These are phyloP conservation scores for Eutrema salsugineum DNA, from an alignment of 441 rosid genomes.

Conservation along the genomic window DNA sequence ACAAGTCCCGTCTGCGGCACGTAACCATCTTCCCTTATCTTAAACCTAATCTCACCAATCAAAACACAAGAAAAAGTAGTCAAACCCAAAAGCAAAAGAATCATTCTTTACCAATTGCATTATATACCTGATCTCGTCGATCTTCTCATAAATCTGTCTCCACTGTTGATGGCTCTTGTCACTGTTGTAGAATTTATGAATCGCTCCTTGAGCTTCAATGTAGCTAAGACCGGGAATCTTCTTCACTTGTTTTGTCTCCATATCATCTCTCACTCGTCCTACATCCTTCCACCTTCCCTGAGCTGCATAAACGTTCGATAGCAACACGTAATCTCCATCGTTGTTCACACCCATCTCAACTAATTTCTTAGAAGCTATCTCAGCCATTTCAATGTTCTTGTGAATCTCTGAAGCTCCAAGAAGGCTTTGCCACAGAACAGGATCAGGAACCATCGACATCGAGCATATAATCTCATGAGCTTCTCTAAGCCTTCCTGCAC, in stretches of 20 bases:
- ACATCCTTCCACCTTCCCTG: constrained; percentile 78
- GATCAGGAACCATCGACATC: constrained; percentile 60
- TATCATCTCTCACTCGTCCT: constrained; percentile 65
- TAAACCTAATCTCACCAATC: constrained; percentile 57
- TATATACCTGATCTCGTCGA: constrained; percentile 62
- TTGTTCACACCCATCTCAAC: constrained; percentile 69
- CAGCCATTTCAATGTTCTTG: constrained; percentile 71
- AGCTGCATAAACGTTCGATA: constrained; percentile 80
- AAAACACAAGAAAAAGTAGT: neutral
- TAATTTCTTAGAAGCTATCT: constrained; percentile 55
- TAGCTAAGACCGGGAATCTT: constrained; percentile 82
- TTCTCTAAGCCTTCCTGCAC: constrained; percentile 69
- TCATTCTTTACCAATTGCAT: too few relatives aligned
- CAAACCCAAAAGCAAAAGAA: neutral
- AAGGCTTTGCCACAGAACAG: constrained; percentile 82
- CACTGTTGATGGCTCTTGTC: constrained; percentile 58
- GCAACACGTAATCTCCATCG: constrained; percentile 73
- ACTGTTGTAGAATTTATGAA: constrained; percentile 67
- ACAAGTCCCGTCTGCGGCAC: constrained; percentile 70
- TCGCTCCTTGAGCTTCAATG: constrained; percentile 56
- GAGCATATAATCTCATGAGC: constrained; percentile 64
- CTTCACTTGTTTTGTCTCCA: constrained; percentile 67
- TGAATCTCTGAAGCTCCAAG: constrained; percentile 77
- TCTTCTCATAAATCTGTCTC: constrained; percentile 57
- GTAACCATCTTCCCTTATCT: constrained; percentile 67